Conservation (phyloP, 495 filamentous ascomycete species). For the Copromyces sp. region DNA sequence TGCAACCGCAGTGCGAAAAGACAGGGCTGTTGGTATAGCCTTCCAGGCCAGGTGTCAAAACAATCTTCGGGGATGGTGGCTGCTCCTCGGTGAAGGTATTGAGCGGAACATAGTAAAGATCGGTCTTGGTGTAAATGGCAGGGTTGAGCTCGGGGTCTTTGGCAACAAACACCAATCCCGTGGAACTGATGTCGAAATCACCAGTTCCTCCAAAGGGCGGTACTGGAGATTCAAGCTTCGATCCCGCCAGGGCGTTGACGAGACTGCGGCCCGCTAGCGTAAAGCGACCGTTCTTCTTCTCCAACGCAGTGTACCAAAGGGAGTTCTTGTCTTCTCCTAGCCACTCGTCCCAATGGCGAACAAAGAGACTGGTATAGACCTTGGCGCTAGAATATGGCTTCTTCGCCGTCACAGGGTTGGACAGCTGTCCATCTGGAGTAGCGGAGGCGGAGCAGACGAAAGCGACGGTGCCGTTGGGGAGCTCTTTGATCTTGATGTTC, state of each 20-base stretch:
- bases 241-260: constrained; percentile 48
- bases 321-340: constrained; percentile 56
- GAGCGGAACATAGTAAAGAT: constrained; percentile 63
- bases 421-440: constrained; percentile 49
- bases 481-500: constrained; percentile 60
- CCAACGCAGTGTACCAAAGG: constrained; percentile 62
- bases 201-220: constrained; percentile 44
- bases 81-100: constrained; percentile 44
- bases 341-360: constrained; percentile 70
- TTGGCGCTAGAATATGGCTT: constrained; percentile 49
- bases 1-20: constrained; percentile 63
- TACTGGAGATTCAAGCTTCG: constrained; percentile 50
- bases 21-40: constrained; percentile 70
- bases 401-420: constrained; percentile 47
- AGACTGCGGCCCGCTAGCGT: constrained; percentile 31
- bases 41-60: constrained; percentile 42
- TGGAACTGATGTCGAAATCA: constrained; percentile 47
- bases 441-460: constrained; percentile 57
- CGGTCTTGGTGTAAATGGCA: constrained; percentile 72
- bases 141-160: constrained; percentile 72
- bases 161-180: constrained; percentile 67
- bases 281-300: constrained; percentile 34
- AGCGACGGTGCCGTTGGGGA: constrained; percentile 54
- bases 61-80: constrained; percentile 31
- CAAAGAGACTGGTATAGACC: constrained; percentile 61